Base-by-base conservation (phyloP, 2,329 filamentous ascomycete species). In the Ilyonectria destructans region DNA sequence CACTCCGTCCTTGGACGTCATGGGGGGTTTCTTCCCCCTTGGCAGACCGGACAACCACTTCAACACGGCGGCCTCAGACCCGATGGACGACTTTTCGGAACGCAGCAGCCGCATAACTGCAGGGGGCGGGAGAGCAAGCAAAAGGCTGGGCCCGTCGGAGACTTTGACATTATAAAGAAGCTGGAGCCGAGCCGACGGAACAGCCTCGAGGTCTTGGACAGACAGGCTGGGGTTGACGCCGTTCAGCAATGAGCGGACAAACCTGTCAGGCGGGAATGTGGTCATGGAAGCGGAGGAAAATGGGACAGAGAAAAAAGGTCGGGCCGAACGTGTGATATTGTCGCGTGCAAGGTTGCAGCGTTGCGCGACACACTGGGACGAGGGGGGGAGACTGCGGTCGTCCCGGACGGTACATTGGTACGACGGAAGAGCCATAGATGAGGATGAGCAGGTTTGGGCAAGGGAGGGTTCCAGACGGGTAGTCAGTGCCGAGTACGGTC, bases 21-120 rank as follows among this genome's bases (percentile, higher is more conserved):
- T 26, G 29, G 19, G 58, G 29, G 52, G 46, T 46, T 70, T 73
- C n/a, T 65, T 70, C 35, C 69, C 71, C 31, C 68, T 63, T 1
- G 68, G 48, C 31, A 67, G 58, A 59, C 76, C 70, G 43, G 79
- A 77, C 21, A 88, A 77, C 85, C 85, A 89, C 60, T 76, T 78
- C 43, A 88, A 72, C 2, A 86, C 71, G 9, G 80, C 75, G 10
- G 83, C 83, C 70, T 88, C 86, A 23, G 85, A 83, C 26, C 78
- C 74, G 56, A 85, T 77, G 48, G 83, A 80, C 40, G 76, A 80
- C 55, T 82, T 81, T 73, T 89, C 87, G 56, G 79, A 84, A 33
- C 86, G 82, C 35, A 89, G 78, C 31, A 87, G 77, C 61, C 82
- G 82, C 57, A 82, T 75, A 65, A 82, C 79, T n/a, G 80, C 71